These are phyloP conservation scores for Talaromyces trachyspermus DNA, from an alignment of 495 filamentous ascomycete genomes.

Conservation along the genomic window DNA sequence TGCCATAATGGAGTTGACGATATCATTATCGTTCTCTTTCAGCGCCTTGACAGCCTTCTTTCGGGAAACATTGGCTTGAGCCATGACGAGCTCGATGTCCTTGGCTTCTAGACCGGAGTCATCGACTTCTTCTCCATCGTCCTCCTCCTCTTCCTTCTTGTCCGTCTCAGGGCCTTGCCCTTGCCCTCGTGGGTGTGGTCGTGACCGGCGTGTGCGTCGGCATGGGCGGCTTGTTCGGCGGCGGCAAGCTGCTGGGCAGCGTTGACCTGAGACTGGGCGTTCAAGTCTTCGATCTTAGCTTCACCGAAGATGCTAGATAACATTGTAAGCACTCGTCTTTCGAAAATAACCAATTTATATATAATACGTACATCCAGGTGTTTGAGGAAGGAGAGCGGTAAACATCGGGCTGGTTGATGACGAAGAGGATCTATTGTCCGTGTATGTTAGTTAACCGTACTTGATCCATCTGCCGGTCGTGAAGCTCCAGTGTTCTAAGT, in stretches of 20 bases:
- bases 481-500: background rate
- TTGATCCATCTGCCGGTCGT: too few relatives aligned
- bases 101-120: conserved; percentile 91
- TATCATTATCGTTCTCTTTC: conserved; percentile 98
- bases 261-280: conserved; percentile 90
- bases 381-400: conserved; percentile 98
- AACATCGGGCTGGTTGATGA: conserved; percentile 98
- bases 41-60: conserved; percentile 99
- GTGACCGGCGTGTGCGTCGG: conserved; percentile 64
- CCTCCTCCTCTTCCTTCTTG: conserved; percentile 85
- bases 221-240: conserved; percentile 72
- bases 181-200: conserved; percentile 62
- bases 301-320: conserved; percentile 88
- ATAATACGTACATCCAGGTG: conserved; percentile 84
- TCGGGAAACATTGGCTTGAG: conserved; percentile 87
- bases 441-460: conserved; percentile 10
- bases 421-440: conserved; percentile 83
- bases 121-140: conserved; percentile 93
- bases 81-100: conserved; percentile 99
- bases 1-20: conserved; percentile 99
- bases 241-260: conserved; percentile 85
- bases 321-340: conserved; percentile 16
- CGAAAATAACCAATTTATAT: background rate
- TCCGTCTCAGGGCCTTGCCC: conserved; percentile 67
- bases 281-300: conserved; percentile 99